Evolutionary conservation across 2,329 filamentous ascomycete genomes (phyloP).

Genomic region (Scleromitrula shiraiana): DNA sequence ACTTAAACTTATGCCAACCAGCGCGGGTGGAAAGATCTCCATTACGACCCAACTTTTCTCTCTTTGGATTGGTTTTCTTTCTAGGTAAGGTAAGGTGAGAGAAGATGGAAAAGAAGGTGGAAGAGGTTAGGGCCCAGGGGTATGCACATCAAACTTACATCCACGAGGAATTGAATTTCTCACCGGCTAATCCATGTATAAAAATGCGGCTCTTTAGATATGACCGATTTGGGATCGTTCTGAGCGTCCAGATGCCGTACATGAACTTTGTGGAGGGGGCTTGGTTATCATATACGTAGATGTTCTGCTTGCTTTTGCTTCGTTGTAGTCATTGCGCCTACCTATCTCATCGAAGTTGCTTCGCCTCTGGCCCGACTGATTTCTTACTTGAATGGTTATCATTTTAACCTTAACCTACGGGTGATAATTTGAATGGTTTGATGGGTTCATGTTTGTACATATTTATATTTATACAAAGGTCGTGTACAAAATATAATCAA

Average conservation of each 20-base stretch:
- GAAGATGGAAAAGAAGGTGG: too few relatives aligned
- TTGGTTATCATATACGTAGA: neutral
- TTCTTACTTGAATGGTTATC: neutral
- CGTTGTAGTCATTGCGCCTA: neutral
- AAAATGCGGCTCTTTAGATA: neutral
- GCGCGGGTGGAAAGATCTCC: neutral
- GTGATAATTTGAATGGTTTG: neutral
- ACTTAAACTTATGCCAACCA: too few relatives aligned
- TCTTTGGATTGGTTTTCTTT: too few relatives aligned
- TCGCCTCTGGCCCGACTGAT: neutral
- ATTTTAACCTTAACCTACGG: too few relatives aligned
- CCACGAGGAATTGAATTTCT: neutral
- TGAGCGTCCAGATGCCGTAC: neutral
- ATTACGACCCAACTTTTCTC: neutral
- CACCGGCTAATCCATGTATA: neutral
- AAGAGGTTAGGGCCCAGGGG: too few relatives aligned
- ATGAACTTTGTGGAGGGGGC: constrained; percentile 6
- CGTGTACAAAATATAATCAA: neutral
- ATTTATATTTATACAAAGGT: neutral
- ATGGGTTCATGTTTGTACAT: neutral
- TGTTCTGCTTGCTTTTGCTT: neutral
- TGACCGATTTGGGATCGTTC: neutral
- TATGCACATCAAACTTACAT: constrained; percentile 1
- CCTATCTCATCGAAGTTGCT: neutral
- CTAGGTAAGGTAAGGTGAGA: too few relatives aligned